Base-by-base conservation (phyloP, 2,329 filamentous ascomycete species). In the Gnomoniopsis sp. region DNA sequence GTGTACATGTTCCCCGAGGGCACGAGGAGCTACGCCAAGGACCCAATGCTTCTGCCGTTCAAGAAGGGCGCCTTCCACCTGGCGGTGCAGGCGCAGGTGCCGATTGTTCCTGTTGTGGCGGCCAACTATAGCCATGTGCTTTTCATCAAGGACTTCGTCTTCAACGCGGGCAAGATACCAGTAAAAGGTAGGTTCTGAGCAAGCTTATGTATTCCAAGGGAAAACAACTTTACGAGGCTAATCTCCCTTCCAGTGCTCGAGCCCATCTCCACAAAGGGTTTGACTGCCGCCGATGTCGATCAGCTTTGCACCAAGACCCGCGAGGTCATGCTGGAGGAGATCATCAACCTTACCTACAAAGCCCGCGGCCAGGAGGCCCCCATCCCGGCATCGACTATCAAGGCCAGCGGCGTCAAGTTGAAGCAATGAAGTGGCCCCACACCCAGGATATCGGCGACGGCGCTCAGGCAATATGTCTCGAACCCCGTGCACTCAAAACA, bases 1-100 rank as follows among this genome's bases (percentile, higher is more conserved):
- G 90, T 93, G 66, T 93, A 87, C 77, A 91, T 93, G 77, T 93
- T 93, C 74, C 89, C 90, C 60, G 95, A 99, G 77, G 95, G 95
- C 53, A 99, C 95, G 1, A 85, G 95, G 65, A 96, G 90, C 72
- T 96, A 98, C 76, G 83, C 89, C 58, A 85, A 88, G 67, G 87
- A 93, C 56, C 90, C 95, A 1, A 84, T 82, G 60, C 77, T 99
- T 67, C 79, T 98, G 56, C 90, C 92, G n/a, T 99, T 98, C 82
- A 99, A 99, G 78, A 99, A 99, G 80, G 95, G 95, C 60, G 95
- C 93, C 49, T 99, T 99, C 75, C 93, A 99, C 73, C 82, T 99
- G 36, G 95, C 95, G 49, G 85, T 99, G 21, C 90, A 98, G 79
- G 93, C 93, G 2, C 89, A 91, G 65, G 95, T 97, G 6, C 93